A percentile compares a stretch with the other conserved stretches of the same genome.
Conservation (phyloP, 148 eudicot species). For the Nyssa sinensis region DNA sequence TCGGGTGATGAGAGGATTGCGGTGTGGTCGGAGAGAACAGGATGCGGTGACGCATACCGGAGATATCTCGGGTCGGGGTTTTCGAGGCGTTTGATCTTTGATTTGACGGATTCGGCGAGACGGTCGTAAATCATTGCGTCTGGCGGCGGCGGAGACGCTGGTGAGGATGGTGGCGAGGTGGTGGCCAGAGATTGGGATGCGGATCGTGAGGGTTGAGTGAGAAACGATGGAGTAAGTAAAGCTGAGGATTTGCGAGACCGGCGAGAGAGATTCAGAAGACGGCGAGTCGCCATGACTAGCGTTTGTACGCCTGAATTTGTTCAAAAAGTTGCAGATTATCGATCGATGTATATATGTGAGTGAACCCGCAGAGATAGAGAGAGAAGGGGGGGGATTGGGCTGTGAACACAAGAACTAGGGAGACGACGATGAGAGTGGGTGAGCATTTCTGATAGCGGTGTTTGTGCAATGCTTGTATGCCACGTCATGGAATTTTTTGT, state of each 20-base stretch:
- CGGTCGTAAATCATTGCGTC: slow-evolving; percentile 43
- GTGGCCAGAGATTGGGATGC: slow-evolving; percentile 14
- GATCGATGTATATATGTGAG: no score
- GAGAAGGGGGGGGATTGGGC: not conserved
- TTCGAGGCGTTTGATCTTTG: slow-evolving; percentile 33
- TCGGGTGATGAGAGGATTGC: slow-evolving; percentile 49
- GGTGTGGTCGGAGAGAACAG: slow-evolving; percentile 35
- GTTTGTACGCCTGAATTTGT: not conserved
- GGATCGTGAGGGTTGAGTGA: slow-evolving; percentile 20
- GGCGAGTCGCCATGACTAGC: slow-evolving; percentile 30
- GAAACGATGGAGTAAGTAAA: slow-evolving; percentile 7
- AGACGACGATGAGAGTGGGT: not conserved
- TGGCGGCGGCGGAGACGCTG: slow-evolving; percentile 32
- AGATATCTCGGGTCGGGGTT: slow-evolving; percentile 41
- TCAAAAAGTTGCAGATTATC: not conserved
- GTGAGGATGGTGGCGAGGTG: slow-evolving; percentile 6
- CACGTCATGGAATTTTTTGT: no score
- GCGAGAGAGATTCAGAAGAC: slow-evolving; percentile 24
- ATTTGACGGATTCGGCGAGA: slow-evolving; percentile 32
- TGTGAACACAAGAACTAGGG: no score
- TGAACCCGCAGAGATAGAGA: not conserved
- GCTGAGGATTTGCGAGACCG: slow-evolving; percentile 9
- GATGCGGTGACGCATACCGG: slow-evolving; percentile 37
- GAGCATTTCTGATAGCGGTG: not conserved
- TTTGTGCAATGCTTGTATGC: not conserved